Evolutionary conservation across 345 rosid species (phyloP).

Genomic region (Dipteronia sinensis): DNA sequence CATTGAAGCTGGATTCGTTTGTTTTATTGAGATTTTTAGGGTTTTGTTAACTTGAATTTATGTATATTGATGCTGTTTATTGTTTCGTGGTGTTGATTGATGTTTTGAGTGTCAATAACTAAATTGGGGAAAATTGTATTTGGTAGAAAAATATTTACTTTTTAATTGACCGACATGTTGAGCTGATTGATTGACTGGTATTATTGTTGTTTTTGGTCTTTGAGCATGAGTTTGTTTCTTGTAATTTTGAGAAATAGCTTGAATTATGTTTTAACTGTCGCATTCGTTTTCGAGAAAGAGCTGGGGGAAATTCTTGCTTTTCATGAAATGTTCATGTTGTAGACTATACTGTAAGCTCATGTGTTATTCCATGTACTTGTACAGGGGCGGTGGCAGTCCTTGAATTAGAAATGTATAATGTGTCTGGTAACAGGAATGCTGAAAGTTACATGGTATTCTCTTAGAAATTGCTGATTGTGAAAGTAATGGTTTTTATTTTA

Average conservation of each 20-base stretch:
- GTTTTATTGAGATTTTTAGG: neutral
- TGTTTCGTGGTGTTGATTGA: neutral
- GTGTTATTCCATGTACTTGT: neutral
- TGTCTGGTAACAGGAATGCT: conserved; percentile 35
- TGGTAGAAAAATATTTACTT: neutral
- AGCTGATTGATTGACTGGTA: neutral
- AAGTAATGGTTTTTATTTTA: neutral
- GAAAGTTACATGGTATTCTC: conserved; percentile 40
- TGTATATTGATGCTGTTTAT: neutral
- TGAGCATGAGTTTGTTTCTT: neutral
- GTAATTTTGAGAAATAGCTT: neutral
- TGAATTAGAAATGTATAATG: conserved; percentile 44
- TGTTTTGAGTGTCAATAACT: neutral
- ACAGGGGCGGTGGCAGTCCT: conserved; percentile 37
- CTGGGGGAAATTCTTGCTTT: neutral
- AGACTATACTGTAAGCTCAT: neutral
- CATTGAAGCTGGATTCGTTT: neutral
- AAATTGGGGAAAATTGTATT: neutral
- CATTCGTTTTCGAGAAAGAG: neutral
- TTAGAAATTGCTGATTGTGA: neutral
- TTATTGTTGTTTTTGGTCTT: neutral
- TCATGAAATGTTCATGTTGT: too few species aligned
- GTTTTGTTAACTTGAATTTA: neutral
- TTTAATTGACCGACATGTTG: neutral
- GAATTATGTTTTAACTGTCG: neutral